Percentiles rank a stretch among this genome's conserved stretches.
phyloP scores from a whole-genome alignment of 2,329 filamentous ascomycete species.

The Thielaviopsis ethacetica region DNA sequence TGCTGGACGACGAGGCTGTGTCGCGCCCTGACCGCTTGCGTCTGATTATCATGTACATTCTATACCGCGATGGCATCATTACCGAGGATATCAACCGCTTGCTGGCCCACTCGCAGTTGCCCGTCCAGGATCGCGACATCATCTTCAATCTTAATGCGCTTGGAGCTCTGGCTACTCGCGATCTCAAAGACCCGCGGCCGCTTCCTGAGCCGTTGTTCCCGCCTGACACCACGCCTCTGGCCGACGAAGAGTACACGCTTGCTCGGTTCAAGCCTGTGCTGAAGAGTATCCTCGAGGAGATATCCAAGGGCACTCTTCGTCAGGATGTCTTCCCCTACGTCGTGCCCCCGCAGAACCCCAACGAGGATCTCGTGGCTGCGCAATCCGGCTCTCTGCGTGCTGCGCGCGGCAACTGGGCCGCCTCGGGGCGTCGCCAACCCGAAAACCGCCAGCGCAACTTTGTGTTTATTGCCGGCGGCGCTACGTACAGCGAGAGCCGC shows the following conservation, averaged over 20 bases:
- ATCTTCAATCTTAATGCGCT: conserved; percentile 68
- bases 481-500: conserved; percentile 80
- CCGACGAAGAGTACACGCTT: conserved; percentile 65
- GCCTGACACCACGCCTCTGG: conserved; percentile 21
- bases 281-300: conserved; percentile 66
- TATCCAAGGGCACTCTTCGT: conserved; percentile 52
- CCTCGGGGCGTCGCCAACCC: conserved; percentile 50
- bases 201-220: conserved; percentile 54
- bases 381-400: conserved; percentile 66
- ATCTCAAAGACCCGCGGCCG: conserved; percentile 60
- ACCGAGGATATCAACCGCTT: conserved; percentile 71
- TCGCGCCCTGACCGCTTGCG: conserved; percentile 60
- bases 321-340: conserved; percentile 53
- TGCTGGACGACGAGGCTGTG: conserved; percentile 74
- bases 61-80: conserved; percentile 76
- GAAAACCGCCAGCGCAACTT: conserved; percentile 85
- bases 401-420: conserved; percentile 90
- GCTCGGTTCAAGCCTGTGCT: conserved; percentile 72
- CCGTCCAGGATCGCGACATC: conserved; percentile 53
- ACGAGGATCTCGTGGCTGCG: conserved; percentile 38
- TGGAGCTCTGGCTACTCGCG: conserved; percentile 53
- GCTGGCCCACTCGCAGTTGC: conserved; percentile 65
- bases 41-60: conserved; percentile 67
- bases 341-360: conserved; percentile 49
- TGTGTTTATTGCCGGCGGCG: conserved; percentile 88